Evolutionary conservation across 305 asterid genomes (phyloP).

Genomic region (Fraxinus angustifolia): DNA sequence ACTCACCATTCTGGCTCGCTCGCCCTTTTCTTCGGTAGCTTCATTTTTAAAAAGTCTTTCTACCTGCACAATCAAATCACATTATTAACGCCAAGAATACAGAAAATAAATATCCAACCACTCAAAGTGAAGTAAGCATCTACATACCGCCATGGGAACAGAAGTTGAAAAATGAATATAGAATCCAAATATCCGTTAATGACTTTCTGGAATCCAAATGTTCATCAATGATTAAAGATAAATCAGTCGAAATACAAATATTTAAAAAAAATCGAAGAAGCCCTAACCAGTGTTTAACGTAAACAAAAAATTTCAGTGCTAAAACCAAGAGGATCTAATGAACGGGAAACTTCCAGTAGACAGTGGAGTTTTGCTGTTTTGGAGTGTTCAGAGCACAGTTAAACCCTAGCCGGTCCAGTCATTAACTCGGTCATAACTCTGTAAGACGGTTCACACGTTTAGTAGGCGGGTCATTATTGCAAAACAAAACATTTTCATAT

Average conservation of each 20-base stretch:
- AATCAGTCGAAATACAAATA: neutral
- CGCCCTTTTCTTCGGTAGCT: conserved; percentile 96
- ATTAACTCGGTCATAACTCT: neutral
- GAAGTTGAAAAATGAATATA: neutral
- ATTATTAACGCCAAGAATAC: neutral
- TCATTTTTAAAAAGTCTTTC: conserved; percentile 81
- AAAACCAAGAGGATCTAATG: neutral
- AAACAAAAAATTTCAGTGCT: neutral
- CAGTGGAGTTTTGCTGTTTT: neutral
- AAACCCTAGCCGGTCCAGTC: neutral
- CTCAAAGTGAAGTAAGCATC: neutral
- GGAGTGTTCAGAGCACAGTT: neutral
- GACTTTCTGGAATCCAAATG: neutral
- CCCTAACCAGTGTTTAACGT: neutral
- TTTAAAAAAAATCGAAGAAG: neutral
- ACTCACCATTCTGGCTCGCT: conserved; percentile 91
- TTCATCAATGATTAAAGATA: neutral
- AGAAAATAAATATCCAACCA: neutral
- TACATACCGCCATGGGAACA: conserved; percentile 38
- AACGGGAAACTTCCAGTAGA: neutral
- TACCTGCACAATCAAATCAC: conserved; percentile 34
- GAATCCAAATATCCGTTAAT: neutral
- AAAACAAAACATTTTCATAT: too few species aligned
- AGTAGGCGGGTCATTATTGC: neutral
- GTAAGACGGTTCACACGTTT: neutral